Evolutionary conservation across 2,329 filamentous ascomycete species (phyloP), one percentile per base, ranked within the genome.

Genomic region (Paecilomyces variotii): DNA sequence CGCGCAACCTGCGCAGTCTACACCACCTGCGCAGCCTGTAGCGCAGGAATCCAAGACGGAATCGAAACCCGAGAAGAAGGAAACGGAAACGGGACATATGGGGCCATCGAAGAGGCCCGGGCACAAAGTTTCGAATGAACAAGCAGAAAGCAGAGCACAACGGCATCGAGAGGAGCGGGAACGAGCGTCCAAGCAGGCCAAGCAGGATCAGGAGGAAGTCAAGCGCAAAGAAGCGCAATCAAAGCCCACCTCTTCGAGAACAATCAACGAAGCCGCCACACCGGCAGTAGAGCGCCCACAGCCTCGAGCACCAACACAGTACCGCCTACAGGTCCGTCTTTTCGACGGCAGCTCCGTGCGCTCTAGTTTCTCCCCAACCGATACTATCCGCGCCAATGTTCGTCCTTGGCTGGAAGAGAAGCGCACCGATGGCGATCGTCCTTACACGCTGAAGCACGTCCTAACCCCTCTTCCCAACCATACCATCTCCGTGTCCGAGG

Each of bases 401-500:
- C 83, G 93, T 6, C 75, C 79, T 5, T 97, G 91, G 89, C 82
- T 97, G 6, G 89, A 93, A 57, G 77, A 81, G 58, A 79, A 83
- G 35, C 79, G 84, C 61, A 77, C 72, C 10, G 82, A 84, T 51
- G 82, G 81, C 24, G 78, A 80, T 30, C 71, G 79, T 11, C 89
- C 91, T 0, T 97, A 91, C 72, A 88, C 82, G 11, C 92, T 97
- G 76, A 91, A 91, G 68, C 85, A 95, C 54, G 86, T 97, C 35
- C 80, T 95, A 2, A 87, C 89, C 0, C 92, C 92, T 0, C 76
- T 85, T 24, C 90, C 91, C 1, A 94, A 87, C 70, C 85, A 84
- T 62, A 84, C 82, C 9, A 86, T 97, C 59, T 87, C 88, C 34
- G 83, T 87, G 3, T 80, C 83, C 0, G 91, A 97, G 62, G 93